Base-by-base conservation (phyloP, 1,284 basidiomycete species). In the Ustilago hordei region DNA sequence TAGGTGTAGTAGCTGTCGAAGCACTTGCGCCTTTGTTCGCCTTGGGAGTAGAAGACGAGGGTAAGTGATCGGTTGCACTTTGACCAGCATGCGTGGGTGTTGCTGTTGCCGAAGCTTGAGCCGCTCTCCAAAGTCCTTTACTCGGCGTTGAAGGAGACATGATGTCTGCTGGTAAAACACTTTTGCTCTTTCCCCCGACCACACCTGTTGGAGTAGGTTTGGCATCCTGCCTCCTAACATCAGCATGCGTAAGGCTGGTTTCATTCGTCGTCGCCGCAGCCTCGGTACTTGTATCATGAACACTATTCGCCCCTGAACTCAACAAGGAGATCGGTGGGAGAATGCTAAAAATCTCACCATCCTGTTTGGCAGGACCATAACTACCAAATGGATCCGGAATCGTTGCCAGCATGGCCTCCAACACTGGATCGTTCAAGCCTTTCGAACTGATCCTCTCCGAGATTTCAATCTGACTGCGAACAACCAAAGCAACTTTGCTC, bases 321-420 rank as follows among this genome's bases (percentile, higher is more conserved):
- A 78, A 60, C 56, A 78, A 52, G 38, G 76, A 78, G 39, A 71
- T 78, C 17, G 82, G 81, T 12, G 79, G 83, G 17, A 86, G 50
- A 55, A 98, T 95, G 82, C 91, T 93, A 87, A 97, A 96, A 78
- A 98, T 95, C 84, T 95, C 92, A 79, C 94, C 92, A 84, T 95
- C 93, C 60, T 93, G 89, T 78, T 92, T 93, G 2, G 92, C 91
- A 15, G 93, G 93, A 11, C 94, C 94, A 82, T 97, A 97, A 0
- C 93, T 90, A 79, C 95, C 93, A 75, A 97, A 97, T 28, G 95
- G 94, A 86, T 98, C 95, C 12, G 94, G 95, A 53, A 96, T 91
- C 8, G 91, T 90, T 83, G 94, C 92, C 3, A 97, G 89, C 90
- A 98, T 92, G 4, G 92, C 92, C 85, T 97, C 95, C 69, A 98